Base-by-base conservation (phyloP, 108 stramenopile species). In the Parietichytrium sp. region DNA sequence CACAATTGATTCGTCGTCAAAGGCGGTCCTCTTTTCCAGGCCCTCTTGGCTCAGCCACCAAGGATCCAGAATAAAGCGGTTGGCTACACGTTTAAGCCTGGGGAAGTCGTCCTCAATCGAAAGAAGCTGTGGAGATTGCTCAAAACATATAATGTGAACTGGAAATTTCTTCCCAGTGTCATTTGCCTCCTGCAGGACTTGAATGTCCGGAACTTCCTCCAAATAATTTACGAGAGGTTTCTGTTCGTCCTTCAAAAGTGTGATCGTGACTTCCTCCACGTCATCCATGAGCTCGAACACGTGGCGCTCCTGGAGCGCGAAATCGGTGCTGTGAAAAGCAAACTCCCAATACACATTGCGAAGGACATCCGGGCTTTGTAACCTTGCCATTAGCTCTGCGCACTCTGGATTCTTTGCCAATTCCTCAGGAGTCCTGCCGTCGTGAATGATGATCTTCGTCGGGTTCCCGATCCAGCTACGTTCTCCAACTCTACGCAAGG, bases 371-470 rank as follows among this genome's bases (percentile, higher is more conserved):
- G 29, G 1, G 38, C 20, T 20, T 72, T 72, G 61, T n/a, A 31
- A 20, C 13, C 61, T 10, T 1, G 42, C 10, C 23, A 72, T 47
- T n/a, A 72, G 33, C 15, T 72, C 61, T 25, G 3, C 23, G 42
- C 61, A 72, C 8, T 72, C 61, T 0, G 3, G 0, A 25, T 72
- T 72, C 0, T 42, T 33, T 6, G 45, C 1, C 6, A 6, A 33
- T 33, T 42, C 61, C 2, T 72, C 20, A 0, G 61, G 20, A 23
- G 38, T 33, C 61, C 45, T n/a, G 15, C 23, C 42, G 61, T 72
- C 61, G 33, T 72, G 61, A 72, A 72, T 72, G 6, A 72, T 42
- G 25, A 72, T 72, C 8, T 42, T 33, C n/a, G 61, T 45, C 33
- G 61, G 61, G 33, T 33, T 3, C 6, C 61, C 61, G 10, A 42